A percentile compares a stretch with the other conserved stretches of the same genome.
phyloP scores from a whole-genome alignment of 805 yeast genomes.

The Jamesozyma hellenica region DNA sequence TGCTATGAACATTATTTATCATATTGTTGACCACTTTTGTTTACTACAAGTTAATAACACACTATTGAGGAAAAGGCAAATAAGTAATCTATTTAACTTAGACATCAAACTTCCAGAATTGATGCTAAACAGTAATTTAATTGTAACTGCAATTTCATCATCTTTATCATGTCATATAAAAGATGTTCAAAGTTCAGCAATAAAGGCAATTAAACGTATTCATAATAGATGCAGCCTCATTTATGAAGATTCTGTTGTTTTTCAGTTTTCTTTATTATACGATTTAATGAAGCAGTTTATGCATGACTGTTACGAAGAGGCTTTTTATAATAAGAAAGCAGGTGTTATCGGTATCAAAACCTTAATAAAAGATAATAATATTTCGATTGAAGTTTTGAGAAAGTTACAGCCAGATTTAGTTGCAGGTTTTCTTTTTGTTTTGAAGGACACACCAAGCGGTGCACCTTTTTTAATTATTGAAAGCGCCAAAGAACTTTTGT shows the following conservation, averaged over 20 bases:
- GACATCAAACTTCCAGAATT: slow-evolving; percentile 72
- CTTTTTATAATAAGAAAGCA: slow-evolving; percentile 75
- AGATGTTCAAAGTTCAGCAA: slow-evolving; percentile 63
- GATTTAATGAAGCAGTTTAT: slow-evolving; percentile 71
- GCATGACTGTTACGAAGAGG: slow-evolving; percentile 86
- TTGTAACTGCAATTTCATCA: slow-evolving; percentile 64
- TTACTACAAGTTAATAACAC: slow-evolving; percentile 68
- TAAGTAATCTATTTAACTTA: slow-evolving; percentile 61
- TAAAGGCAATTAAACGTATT: slow-evolving; percentile 52
- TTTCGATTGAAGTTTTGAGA: slow-evolving; percentile 65
- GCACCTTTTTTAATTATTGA: slow-evolving; percentile 73
- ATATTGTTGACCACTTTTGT: slow-evolving; percentile 70
- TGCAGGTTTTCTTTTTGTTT: slow-evolving; percentile 77
- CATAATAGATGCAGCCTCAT: slow-evolving; percentile 51
- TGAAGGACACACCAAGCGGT: slow-evolving; percentile 81
- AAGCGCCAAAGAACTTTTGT: slow-evolving; percentile 58
- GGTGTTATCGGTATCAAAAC: slow-evolving; percentile 78
- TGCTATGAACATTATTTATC: slow-evolving; percentile 50
- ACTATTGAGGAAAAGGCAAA: slow-evolving; percentile 55
- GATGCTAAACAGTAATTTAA: slow-evolving; percentile 54
- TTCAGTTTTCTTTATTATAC: slow-evolving; percentile 66
- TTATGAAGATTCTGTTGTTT: slow-evolving; percentile 61
- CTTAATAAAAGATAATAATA: slow-evolving; percentile 54
- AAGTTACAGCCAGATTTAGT: slow-evolving; percentile 75
- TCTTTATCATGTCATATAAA: slow-evolving; percentile 71